Evolutionary conservation across 345 rosid species (phyloP).

Genomic region (Syzygium oleosum): DNA sequence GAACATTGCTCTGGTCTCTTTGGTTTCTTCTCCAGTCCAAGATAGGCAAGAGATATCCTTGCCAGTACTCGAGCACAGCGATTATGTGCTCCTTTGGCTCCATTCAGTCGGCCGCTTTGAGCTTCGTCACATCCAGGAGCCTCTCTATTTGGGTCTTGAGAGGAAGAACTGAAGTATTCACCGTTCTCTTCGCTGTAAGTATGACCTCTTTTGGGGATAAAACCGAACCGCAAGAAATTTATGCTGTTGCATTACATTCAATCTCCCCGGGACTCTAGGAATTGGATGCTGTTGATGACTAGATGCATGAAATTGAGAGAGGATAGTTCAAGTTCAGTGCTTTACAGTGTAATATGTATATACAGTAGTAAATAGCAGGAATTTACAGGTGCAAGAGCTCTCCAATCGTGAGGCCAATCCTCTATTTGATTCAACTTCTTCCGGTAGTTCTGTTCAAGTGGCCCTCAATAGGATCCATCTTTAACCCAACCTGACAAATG

Average conservation of each 20-base stretch:
- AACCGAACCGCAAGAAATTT: not conserved
- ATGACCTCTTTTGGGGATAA: not conserved
- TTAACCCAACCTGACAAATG: not conserved
- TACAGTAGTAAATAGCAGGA: not conserved
- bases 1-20: constrained; percentile 41
- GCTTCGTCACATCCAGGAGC: constrained; percentile 32
- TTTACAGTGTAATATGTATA: not conserved
- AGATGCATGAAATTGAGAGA: not conserved
- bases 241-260: not conserved
- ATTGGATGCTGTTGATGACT: not conserved
- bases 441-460: not conserved
- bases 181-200: constrained; percentile 47
- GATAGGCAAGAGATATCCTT: constrained; percentile 33
- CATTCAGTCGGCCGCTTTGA: constrained; percentile 42
- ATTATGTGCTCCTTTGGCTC: constrained; percentile 54
- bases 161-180: constrained; percentile 32
- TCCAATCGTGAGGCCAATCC: not conserved
- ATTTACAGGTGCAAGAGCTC: not conserved
- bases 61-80: constrained; percentile 54
- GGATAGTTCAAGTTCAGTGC: not conserved
- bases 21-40: constrained; percentile 57
- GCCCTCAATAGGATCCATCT: not conserved
- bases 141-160: constrained; percentile 40
- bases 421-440: not conserved
- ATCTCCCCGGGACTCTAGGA: not conserved